Evolutionary conservation across 2,329 filamentous ascomycete genomes (phyloP), one percentile per base, ranked within the genome.

Genomic region (Mycogone perniciosa): DNA sequence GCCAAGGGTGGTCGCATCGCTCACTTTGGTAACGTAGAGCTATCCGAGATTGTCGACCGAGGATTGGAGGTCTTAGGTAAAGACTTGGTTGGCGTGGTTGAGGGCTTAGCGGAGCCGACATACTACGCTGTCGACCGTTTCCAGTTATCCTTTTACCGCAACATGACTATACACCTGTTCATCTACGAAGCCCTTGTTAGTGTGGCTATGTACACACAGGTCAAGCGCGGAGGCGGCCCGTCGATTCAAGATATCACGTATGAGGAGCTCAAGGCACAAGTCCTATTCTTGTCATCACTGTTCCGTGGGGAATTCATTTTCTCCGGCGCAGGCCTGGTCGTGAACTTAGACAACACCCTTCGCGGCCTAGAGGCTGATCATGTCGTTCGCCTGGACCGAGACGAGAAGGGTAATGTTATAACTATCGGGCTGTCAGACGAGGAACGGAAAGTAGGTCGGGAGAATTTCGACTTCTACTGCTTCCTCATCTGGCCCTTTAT

Each of bases 401-500:
- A 79, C 35, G 70, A 74, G 0, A 70, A 74, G 5, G 76, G 75
- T 0, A 75, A 77, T 0, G 78, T 89, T n/a, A 72, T 74, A 1
- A 81, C 74, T 50, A 73, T 96, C 35, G 89, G 89, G 4, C 75
- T 99, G 6, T 85, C 87, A 13, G 81, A 87, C 5, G 71, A 79
- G 3, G 93, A 99, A 67, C 79, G 91, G 13, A 76, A 79, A 31
- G 83, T 80, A 6, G 93, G 93, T 1, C 77, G 92, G 35, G 93
- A 99, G 68, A 97, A 96, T 62, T 99, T 88, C 62, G 93, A 99
- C 64, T 99, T 99, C 69, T 97, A 97, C 71, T 97, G 92, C 71
- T 99, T 97, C 76, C 72, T 99, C 20, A 89, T 99, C 56, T 99
- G 93, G 93, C 93, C 93, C 0, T 99, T 99, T 60, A 91, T 97